phyloP scores from a whole-genome alignment of 305 asterid genomes.

The Fraxinus dipetala region DNA sequence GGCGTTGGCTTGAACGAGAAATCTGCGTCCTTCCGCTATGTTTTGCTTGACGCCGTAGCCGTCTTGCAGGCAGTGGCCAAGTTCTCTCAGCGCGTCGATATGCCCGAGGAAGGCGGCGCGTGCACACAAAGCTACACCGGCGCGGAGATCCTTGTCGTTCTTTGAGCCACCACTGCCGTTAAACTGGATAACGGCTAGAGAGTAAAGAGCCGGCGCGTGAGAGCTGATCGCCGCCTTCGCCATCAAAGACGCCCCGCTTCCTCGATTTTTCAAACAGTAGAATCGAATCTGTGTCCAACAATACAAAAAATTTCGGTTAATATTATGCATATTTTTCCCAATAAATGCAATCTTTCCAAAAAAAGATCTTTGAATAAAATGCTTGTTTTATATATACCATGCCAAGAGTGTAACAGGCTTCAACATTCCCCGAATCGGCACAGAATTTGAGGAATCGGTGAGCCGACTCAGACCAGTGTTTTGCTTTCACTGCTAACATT shows the following conservation, averaged over 20 bases:
- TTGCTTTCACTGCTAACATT: conserved; percentile 54
- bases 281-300: conserved; percentile 61
- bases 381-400: conserved; percentile 52
- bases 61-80: conserved; percentile 90
- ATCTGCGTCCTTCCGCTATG: conserved; percentile 73
- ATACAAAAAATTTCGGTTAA: background rate
- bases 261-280: conserved; percentile 71
- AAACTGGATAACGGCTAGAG: conserved; percentile 78
- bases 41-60: conserved; percentile 82
- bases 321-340: background rate
- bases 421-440: conserved; percentile 73
- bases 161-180: conserved; percentile 91
- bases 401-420: conserved; percentile 77
- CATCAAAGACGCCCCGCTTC: conserved; percentile 74
- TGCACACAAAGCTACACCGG: conserved; percentile 82
- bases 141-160: conserved; percentile 69
- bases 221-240: conserved; percentile 85
- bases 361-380: background rate
- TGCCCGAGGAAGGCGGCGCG: conserved; percentile 81
- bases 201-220: conserved; percentile 79
- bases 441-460: conserved; percentile 74
- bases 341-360: background rate
- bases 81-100: conserved; percentile 84
- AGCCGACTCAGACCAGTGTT: conserved; percentile 71
- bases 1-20: conserved; percentile 77